phyloP scores from a whole-genome alignment of 1,284 basidiomycete species.

The Cutaneotrichosporon spelunceum region DNA sequence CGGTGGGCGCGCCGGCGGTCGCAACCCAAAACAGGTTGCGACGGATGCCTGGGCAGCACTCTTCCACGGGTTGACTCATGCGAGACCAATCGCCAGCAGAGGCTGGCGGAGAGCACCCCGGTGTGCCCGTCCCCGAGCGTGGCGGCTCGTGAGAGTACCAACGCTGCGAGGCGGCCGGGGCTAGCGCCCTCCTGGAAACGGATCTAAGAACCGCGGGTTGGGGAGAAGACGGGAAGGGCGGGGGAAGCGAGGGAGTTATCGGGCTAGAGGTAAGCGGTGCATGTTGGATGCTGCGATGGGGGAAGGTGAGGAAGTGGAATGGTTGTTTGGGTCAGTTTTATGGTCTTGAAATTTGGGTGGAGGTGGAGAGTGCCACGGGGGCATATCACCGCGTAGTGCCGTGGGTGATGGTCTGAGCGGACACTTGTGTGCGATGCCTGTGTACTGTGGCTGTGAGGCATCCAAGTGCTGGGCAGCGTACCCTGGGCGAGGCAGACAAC shows the following conservation, averaged over 20 bases:
- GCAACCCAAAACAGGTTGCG: conserved; percentile 21
- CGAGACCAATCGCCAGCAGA: conserved; percentile 50
- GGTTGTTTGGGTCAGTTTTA: not conserved
- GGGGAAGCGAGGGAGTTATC: conserved; percentile 11
- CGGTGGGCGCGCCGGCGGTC: conserved; percentile 4
- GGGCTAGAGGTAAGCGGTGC: conserved; percentile 8
- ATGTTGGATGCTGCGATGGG: conserved; percentile 21
- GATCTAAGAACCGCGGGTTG: conserved; percentile 53
- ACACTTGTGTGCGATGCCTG: not conserved
- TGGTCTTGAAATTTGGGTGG: not conserved
- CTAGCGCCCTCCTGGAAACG: conserved; percentile 44
- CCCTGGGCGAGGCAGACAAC: too few species aligned
- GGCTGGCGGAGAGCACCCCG: conserved; percentile 46
- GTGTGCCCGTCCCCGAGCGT: conserved; percentile 11
- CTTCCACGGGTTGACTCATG: conserved; percentile 53
- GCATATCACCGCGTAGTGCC: not conserved
- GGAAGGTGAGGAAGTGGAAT: not conserved
- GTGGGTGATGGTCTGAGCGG: not conserved
- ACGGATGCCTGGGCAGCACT: conserved; percentile 22
- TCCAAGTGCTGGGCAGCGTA: too few species aligned
- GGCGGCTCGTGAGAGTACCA: not conserved
- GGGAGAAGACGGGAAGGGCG: conserved; percentile 16
- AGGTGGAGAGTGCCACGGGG: not conserved
- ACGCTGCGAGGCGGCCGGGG: conserved; percentile 21
- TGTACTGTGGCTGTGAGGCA: too few species aligned